These are phyloP conservation scores for Trametes villosa DNA, from an alignment of 768 basidiomycete species.

Conservation along the genomic window DNA sequence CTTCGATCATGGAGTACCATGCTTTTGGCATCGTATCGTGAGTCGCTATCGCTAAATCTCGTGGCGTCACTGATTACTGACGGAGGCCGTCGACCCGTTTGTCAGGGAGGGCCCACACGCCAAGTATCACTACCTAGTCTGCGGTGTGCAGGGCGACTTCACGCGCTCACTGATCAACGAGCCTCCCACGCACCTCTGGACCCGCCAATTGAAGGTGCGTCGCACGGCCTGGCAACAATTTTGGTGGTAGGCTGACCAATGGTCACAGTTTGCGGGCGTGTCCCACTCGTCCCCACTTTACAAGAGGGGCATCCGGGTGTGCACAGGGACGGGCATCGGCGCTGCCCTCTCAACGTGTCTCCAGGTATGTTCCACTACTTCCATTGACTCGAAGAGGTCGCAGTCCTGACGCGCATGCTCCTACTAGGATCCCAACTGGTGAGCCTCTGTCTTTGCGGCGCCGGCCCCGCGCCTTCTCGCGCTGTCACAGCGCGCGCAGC, in stretches of 20 bases:
- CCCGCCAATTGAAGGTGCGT: constrained; percentile 47
- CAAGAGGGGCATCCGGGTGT: constrained; percentile 48
- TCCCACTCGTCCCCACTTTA: constrained; percentile 49
- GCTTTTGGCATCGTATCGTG: constrained; percentile 48
- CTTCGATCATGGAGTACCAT: constrained; percentile 49
- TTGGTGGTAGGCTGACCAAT: not conserved
- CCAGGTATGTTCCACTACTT: constrained; percentile 31
- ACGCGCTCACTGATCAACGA: constrained; percentile 46
- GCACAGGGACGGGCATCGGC: constrained; percentile 51
- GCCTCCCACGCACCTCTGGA: constrained; percentile 47
- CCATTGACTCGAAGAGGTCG: not conserved
- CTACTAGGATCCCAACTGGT: constrained; percentile 39
- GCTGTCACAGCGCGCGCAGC: constrained; percentile 8
- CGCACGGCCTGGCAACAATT: not conserved
- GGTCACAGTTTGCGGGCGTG: constrained; percentile 44
- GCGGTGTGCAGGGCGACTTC: constrained; percentile 52
- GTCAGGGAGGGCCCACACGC: constrained; percentile 44
- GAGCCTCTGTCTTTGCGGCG: constrained; percentile 9
- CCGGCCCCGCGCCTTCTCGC: not conserved
- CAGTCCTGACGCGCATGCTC: not conserved
- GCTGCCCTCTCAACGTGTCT: constrained; percentile 49
- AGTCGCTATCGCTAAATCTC: constrained; percentile 8
- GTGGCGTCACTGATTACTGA: constrained; percentile 12
- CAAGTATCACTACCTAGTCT: constrained; percentile 48
- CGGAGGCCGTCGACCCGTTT: constrained; percentile 9